A percentile compares a stretch with the other conserved stretches of the same genome.
phyloP scores from a whole-genome alignment of 768 basidiomycete genomes.

The Mycena epipterygia region DNA sequence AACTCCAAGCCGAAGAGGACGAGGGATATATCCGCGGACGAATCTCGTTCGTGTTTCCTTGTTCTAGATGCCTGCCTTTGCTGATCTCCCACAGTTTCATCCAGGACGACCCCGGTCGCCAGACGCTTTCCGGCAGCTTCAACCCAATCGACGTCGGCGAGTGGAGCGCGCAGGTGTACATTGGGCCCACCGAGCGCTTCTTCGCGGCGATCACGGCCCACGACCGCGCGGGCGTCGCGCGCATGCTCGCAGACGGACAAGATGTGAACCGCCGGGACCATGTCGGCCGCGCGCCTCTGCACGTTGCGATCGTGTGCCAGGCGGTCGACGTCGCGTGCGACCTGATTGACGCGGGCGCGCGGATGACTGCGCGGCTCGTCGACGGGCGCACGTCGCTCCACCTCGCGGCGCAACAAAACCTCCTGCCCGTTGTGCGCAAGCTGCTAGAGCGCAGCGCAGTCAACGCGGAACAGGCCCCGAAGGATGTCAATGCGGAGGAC shows the following conservation, averaged over 20 bases:
- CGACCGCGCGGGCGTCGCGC: constrained; percentile 56
- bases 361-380: constrained; percentile 68
- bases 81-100: constrained; percentile 59
- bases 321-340: constrained; percentile 61
- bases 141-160: constrained; percentile 76
- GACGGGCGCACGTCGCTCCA: constrained; percentile 71
- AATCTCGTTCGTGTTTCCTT: constrained; percentile 55
- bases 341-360: constrained; percentile 67
- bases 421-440: constrained; percentile 58
- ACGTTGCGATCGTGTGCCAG: constrained; percentile 65
- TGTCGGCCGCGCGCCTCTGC: constrained; percentile 72
- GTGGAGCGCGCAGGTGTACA: constrained; percentile 75
- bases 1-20: constrained; percentile 66
- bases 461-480: constrained; percentile 49
- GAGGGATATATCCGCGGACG: constrained; percentile 67
- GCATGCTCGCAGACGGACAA: constrained; percentile 56
- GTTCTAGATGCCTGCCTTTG: not conserved
- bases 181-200: constrained; percentile 66
- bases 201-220: constrained; percentile 66
- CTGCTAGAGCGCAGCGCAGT: constrained; percentile 63
- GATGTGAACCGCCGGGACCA: constrained; percentile 71
- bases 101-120: constrained; percentile 71
- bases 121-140: constrained; percentile 73
- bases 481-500: constrained; percentile 42
- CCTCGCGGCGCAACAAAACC: constrained; percentile 65